Percentiles rank a stretch among this genome's conserved stretches.
Evolutionary conservation across 306 rosid genomes (phyloP).

Genomic region (Crotalaria pallida): DNA sequence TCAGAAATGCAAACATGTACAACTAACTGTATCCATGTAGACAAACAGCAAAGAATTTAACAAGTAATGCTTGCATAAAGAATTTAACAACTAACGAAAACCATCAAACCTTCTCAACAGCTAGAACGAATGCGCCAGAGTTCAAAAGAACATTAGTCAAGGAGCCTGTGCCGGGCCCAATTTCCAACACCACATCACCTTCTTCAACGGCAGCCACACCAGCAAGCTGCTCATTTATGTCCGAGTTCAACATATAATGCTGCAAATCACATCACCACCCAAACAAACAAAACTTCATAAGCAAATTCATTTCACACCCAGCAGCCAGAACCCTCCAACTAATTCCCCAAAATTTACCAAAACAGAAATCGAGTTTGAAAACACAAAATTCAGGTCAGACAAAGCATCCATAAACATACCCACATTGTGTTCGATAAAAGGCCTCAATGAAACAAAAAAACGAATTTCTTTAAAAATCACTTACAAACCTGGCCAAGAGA

Average conservation of each 20-base stretch:
- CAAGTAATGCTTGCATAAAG: neutral
- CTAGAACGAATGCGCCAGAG: slow-evolving; percentile 74
- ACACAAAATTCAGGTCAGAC: neutral
- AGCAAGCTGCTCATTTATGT: slow-evolving; percentile 66
- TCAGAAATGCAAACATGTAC: neutral
- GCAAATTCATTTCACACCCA: neutral
- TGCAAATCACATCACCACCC: slow-evolving; percentile 37
- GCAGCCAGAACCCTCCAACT: neutral
- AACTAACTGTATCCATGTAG: neutral
- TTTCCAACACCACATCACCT: slow-evolving; percentile 78
- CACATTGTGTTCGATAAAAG: neutral
- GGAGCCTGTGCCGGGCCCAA: slow-evolving; percentile 95
- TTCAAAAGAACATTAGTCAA: slow-evolving; percentile 67
- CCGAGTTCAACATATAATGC: slow-evolving; percentile 86
- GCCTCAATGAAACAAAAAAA: neutral
- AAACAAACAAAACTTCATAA: neutral
- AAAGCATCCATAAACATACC: neutral
- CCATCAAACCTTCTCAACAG: slow-evolving; percentile 70
- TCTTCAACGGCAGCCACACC: slow-evolving; percentile 52
- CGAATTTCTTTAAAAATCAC: neutral
- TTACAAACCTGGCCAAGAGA: slow-evolving; percentile 78
- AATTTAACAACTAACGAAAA: neutral
- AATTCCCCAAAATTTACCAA: no score
- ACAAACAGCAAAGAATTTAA: slow-evolving; percentile 10
- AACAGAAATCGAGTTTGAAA: neutral